A percentile compares a stretch with the other conserved stretches of the same genome.
Evolutionary conservation across 2,329 filamentous ascomycete species (phyloP).

Genomic region (Curvularia lunata): DNA sequence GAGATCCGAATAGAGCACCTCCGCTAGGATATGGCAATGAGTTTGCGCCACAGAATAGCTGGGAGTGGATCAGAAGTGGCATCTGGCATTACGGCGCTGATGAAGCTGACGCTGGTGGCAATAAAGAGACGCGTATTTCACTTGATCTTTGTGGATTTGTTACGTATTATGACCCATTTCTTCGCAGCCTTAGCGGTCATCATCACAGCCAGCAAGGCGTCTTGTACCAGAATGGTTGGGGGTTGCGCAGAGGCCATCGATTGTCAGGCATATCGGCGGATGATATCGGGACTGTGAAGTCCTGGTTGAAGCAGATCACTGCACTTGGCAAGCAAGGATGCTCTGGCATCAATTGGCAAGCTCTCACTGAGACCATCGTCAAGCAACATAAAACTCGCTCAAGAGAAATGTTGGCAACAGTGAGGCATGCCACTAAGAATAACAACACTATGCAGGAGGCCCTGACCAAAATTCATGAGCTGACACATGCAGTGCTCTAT

Average conservation of each 20-base stretch:
- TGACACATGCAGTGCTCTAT: neutral
- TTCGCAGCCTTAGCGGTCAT: neutral
- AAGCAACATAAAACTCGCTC: neutral
- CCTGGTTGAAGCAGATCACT: neutral
- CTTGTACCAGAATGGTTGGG: neutral
- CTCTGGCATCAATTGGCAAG: neutral
- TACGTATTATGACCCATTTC: neutral
- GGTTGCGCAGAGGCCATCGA: neutral
- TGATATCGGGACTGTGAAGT: neutral
- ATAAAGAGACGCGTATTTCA: neutral
- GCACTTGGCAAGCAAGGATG: neutral
- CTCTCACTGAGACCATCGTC: neutral
- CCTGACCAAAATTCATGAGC: neutral
- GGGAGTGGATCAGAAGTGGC: neutral
- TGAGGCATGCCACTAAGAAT: neutral
- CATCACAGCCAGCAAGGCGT: neutral
- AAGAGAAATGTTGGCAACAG: neutral
- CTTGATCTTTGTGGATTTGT: neutral
- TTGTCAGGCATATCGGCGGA: neutral
- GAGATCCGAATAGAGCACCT: neutral
- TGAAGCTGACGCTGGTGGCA: neutral
- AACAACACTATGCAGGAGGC: neutral
- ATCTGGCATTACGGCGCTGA: neutral
- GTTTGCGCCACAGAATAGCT: neutral
- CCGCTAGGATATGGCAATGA: neutral